Evolutionary conservation across 345 rosid genomes (phyloP), one percentile per base, ranked within the genome.

Genomic region (Rhizophora apiculata): DNA sequence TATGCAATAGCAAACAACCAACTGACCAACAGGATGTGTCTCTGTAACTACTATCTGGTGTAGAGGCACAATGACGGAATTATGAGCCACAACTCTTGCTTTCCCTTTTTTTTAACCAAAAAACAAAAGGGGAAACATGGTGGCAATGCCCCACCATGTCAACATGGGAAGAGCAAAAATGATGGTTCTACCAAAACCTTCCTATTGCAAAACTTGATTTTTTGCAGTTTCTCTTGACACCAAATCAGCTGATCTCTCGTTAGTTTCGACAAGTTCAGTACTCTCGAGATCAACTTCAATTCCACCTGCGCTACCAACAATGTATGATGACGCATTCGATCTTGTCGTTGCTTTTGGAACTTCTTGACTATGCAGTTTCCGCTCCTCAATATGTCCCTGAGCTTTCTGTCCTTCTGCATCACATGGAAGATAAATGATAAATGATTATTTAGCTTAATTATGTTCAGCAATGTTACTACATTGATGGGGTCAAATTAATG

Each of bases 191-290:
- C 68, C 19, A 11, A 39, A 43, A 74, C 73, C 57, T 69, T 63
- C 18, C 69, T 74, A 7, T 64, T 63, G 37, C 61, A 20, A 9
- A 74, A 43, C 20, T 36, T 64, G 22, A 74, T 60, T 21, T 63
- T 74, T 13, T 64, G 62, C 69, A 74, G 20, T 69, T 69, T 74
- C 39, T 74, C 73, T n/a, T 49, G 78, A 9, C 78, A 74, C 78
- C 78, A 74, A n/a, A 74, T 31, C 69, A 74, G 60, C 32, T 74
- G 73, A 37, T 69, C 66, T 16, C 43, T 30, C 8, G 69, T 68
- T 46, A 74, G 10, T 56, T 59, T 74, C n/a, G 60, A 26, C 73
- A 74, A 58, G 48, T 69, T 69, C 15, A 74, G 61, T 13, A 74
- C 73, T 59, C 65, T 74, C 15, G 55, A 64, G 46, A 74, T 34